phyloP scores from a whole-genome alignment of 176 grass and related monocot genomes.

The Juncus inflexus region DNA sequence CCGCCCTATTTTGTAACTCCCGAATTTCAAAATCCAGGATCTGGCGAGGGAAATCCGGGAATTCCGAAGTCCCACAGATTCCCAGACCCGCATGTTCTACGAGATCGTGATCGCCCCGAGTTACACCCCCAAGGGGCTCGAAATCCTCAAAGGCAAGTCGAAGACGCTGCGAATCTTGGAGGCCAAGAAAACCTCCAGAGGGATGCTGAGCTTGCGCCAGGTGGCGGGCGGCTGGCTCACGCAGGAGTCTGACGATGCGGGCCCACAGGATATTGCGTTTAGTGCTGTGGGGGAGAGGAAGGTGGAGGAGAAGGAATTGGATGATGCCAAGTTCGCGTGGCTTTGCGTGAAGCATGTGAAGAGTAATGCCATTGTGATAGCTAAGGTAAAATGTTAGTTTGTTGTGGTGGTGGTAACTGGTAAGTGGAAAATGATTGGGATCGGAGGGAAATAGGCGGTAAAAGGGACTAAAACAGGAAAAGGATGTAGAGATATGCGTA shows the following conservation, averaged over 20 bases:
- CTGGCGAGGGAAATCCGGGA: constrained; percentile 88
- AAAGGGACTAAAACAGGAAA: too few relatives aligned
- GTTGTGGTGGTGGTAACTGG: neutral
- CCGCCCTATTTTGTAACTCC: too few relatives aligned
- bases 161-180: constrained; percentile 82
- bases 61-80: constrained; percentile 70
- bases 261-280: constrained; percentile 69
- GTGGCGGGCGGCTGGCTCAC: constrained; percentile 74
- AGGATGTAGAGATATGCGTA: too few relatives aligned
- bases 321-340: constrained; percentile 76
- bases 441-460: neutral
- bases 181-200: constrained; percentile 62
- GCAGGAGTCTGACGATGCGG: constrained; percentile 66
- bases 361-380: constrained; percentile 94
- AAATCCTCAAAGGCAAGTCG: constrained; percentile 77
- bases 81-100: constrained; percentile 78
- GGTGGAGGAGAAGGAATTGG: constrained; percentile 36
- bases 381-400: constrained; percentile 51
- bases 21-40: constrained; percentile 34
- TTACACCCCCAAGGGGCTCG: constrained; percentile 78
- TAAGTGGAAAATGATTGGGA: neutral
- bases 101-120: constrained; percentile 81
- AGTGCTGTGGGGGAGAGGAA: constrained; percentile 35
- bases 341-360: constrained; percentile 97
- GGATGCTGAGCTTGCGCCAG: constrained; percentile 66